Base-by-base conservation (phyloP, 139 green algal genomes). In the Micromonas commoda region DNA sequence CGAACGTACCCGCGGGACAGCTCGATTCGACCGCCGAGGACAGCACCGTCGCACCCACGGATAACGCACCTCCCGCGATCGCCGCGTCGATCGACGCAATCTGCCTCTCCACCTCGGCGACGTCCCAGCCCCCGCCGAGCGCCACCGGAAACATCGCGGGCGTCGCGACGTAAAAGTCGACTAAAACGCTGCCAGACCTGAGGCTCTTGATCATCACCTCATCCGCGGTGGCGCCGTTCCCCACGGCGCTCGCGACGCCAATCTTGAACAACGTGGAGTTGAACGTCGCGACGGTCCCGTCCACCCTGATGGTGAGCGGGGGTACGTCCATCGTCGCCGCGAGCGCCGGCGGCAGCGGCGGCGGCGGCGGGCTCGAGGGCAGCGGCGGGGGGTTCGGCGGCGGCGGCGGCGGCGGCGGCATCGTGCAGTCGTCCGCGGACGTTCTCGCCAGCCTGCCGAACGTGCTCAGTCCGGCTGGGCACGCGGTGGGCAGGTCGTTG, bases 371-470 rank as follows among this genome's bases (percentile, higher is more conserved):
- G 23, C 28, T 21, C 32, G 66, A 16, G 13, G 71, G 45, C 39
- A 51, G 51, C 45, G 71, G 71, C 54, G 51, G 51, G 9, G 71
- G 71, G 9, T 3, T 28, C 71, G 71, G 45, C 52, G 71, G 71
- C 51, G 71, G 71, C n/a, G 21, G 19, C 16, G 71, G 71, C 71
- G 71, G 39, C 39, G 71, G 71, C 45, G 71, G 24, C 19, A 20
- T 45, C 45, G 24, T 37, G 71, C 71, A 78, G 20, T n/a, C 51
- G 39, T 16, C 66, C 32, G 28, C 28, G 66, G 26, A 53, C 66
- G 38, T 67, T n/a, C 24, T 23, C 13, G n/a, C 71, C 5, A 33
- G 20, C 45, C 2, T 51, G n/a, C 71, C 71, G 20, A 67, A 78
- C 26, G 71, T 78, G 39, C 45, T n/a, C 19, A 31, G 13, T 3